Conservation (phyloP, 176 grass and related monocot species). For the Poa annua region DNA sequence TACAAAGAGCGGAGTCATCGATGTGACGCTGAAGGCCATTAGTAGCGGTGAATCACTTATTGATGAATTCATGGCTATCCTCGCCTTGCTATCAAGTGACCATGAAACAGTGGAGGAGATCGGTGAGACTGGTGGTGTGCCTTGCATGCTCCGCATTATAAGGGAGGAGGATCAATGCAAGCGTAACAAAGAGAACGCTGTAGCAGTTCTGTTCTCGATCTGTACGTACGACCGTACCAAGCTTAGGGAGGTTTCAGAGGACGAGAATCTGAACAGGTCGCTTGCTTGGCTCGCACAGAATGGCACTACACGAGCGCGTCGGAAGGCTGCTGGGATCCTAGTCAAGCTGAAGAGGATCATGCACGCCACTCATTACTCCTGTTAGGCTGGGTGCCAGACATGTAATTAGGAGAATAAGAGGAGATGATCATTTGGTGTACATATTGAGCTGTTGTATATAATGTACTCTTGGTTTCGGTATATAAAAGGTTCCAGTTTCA, state of each 20-base stretch:
- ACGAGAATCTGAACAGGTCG: slow-evolving; percentile 58
- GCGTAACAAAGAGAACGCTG: slow-evolving; percentile 81
- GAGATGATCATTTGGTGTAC: slow-evolving; percentile 44
- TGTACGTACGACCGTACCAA: slow-evolving; percentile 72
- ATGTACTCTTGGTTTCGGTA: slow-evolving; percentile 44
- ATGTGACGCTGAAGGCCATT: slow-evolving; percentile 60
- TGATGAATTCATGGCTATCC: slow-evolving; percentile 69
- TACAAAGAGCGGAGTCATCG: slow-evolving; percentile 54
- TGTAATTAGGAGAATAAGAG: slow-evolving; percentile 42
- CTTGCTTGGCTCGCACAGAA: slow-evolving; percentile 57
- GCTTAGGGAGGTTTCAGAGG: slow-evolving; percentile 49
- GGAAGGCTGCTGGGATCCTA: slow-evolving; percentile 66
- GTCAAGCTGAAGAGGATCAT: slow-evolving; percentile 64
- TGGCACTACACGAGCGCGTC: slow-evolving; percentile 58
- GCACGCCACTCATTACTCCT: slow-evolving; percentile 61
- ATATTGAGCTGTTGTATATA: slow-evolving; percentile 48
- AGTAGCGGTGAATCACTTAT: slow-evolving; percentile 40
- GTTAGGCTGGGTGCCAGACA: slow-evolving; percentile 33
- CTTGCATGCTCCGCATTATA: slow-evolving; percentile 58
- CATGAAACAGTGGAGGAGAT: slow-evolving; percentile 75
- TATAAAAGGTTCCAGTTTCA: slow-evolving; percentile 38
- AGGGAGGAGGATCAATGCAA: slow-evolving; percentile 63
- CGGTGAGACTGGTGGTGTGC: slow-evolving; percentile 45
- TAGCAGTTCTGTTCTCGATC: slow-evolving; percentile 58
- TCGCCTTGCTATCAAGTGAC: slow-evolving; percentile 58